phyloP scores from a whole-genome alignment of 495 filamentous ascomycete species.

The Rhypophila decipiens region DNA sequence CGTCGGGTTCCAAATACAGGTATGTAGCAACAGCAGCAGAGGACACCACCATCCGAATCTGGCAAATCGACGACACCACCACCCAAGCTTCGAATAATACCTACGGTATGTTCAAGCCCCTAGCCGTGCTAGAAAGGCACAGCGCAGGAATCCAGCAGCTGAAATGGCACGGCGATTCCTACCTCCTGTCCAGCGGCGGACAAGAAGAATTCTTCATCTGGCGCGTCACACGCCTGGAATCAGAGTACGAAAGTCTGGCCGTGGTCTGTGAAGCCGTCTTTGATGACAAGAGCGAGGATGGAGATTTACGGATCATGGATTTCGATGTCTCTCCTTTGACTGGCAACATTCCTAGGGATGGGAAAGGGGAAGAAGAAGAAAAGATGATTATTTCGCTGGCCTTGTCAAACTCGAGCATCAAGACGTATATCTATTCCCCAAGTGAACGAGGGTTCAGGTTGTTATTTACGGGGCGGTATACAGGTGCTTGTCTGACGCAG shows the following conservation, averaged over 20 bases:
- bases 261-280: constrained; percentile 59
- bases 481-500: constrained; percentile 74
- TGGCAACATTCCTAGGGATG: constrained; percentile 4
- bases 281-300: constrained; percentile 49
- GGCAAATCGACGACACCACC: constrained; percentile 24
- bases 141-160: constrained; percentile 78
- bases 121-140: constrained; percentile 65
- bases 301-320: constrained; percentile 72
- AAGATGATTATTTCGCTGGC: constrained; percentile 57
- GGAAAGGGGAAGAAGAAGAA: constrained; percentile 28
- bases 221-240: constrained; percentile 51
- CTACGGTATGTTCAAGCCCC: constrained; percentile 48
- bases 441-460: constrained; percentile 42
- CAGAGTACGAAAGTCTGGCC: constrained; percentile 44
- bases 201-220: constrained; percentile 87
- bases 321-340: constrained; percentile 44
- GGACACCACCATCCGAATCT: constrained; percentile 79
- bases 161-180: constrained; percentile 61
- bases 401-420: constrained; percentile 73
- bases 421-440: constrained; percentile 58
- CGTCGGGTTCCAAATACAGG: constrained; percentile 29
- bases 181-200: constrained; percentile 77
- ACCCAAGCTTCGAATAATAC: not conserved
- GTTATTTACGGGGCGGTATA: constrained; percentile 56
- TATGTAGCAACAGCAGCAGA: constrained; percentile 81